Conservation (phyloP, 495 filamentous ascomycete species). For the Hamigera avellanea region DNA sequence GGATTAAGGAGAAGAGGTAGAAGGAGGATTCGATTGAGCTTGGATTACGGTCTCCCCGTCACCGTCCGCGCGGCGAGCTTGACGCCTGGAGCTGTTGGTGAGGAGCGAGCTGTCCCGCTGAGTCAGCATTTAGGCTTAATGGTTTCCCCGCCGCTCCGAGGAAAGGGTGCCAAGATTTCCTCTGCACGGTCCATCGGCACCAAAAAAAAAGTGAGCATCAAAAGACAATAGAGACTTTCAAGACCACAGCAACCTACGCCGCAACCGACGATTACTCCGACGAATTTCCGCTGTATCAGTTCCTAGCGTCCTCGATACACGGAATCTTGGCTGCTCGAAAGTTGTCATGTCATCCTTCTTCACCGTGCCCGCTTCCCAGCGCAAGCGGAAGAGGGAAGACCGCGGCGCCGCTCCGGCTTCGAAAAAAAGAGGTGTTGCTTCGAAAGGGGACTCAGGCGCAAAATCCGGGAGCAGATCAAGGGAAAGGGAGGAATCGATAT, state of each 20-base stretch:
- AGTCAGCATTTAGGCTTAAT: constrained; percentile 25
- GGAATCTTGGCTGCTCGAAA: background rate
- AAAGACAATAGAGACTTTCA: background rate
- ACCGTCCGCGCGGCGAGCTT: constrained; percentile 31
- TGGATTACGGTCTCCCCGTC: background rate
- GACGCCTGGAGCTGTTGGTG: constrained; percentile 30
- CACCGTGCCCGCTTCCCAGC: constrained; percentile 61
- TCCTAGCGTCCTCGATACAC: background rate
- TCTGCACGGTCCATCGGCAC: constrained; percentile 19
- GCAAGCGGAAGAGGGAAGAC: constrained; percentile 64
- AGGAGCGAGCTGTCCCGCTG: constrained; percentile 21
- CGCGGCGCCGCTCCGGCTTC: constrained; percentile 36
- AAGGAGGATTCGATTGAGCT: background rate
- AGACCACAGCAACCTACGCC: constrained; percentile 1
- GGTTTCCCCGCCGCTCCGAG: constrained; percentile 8
- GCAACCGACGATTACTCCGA: background rate
- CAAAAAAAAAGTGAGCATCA: constrained; percentile 29
- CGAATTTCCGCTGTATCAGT: background rate
- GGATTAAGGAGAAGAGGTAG: background rate
- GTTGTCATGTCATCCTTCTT: constrained; percentile 74
- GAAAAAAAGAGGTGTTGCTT: constrained; percentile 43
- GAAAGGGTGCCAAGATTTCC: constrained; percentile 2
- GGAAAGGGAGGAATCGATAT: constrained; percentile 58
- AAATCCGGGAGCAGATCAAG: constrained; percentile 13
- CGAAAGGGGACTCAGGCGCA: constrained; percentile 16